Conservation (phyloP, 2,329 filamentous ascomycete genomes). For the Coniochaeta sp. region DNA sequence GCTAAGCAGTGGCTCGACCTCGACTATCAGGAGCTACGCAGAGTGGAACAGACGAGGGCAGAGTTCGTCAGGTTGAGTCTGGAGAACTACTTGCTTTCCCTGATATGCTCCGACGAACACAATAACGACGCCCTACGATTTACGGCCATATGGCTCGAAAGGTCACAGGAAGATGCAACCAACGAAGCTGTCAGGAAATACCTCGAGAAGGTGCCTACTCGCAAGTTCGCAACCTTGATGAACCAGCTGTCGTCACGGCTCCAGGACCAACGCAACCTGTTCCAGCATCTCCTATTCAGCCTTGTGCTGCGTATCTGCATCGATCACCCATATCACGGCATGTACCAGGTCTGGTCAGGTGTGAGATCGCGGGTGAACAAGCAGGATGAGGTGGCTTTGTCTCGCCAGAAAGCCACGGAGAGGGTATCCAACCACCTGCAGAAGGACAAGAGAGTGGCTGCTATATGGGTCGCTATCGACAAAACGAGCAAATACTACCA, state of each 20-base stretch:
- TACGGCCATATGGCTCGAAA: constrained; percentile 88
- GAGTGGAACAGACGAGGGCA: constrained; percentile 67
- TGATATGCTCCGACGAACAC: constrained; percentile 79
- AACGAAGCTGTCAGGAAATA: constrained; percentile 70
- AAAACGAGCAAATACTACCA: constrained; percentile 64
- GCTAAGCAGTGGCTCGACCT: constrained; percentile 87
- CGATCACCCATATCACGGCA: constrained; percentile 93
- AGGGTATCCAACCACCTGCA: constrained; percentile 57
- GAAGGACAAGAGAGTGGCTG: constrained; percentile 39
- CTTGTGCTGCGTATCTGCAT: constrained; percentile 78
- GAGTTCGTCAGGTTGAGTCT: constrained; percentile 83
- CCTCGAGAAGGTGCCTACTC: constrained; percentile 69
- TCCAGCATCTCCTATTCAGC: constrained; percentile 68
- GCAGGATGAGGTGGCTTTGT: constrained; percentile 67
- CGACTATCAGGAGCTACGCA: constrained; percentile 78
- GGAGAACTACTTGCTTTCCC: constrained; percentile 84
- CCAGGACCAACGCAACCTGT: constrained; percentile 59
- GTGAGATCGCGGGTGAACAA: constrained; percentile 60
- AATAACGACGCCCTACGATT: constrained; percentile 88
- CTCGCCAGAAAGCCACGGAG: constrained; percentile 66
- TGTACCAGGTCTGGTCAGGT: constrained; percentile 92
- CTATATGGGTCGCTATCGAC: constrained; percentile 65
- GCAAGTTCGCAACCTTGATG: constrained; percentile 89
- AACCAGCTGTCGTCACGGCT: constrained; percentile 95
- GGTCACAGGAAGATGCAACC: constrained; percentile 66